Evolutionary conservation across 2,329 filamentous ascomycete genomes (phyloP).

Genomic region (Diaporthe aspalathi): DNA sequence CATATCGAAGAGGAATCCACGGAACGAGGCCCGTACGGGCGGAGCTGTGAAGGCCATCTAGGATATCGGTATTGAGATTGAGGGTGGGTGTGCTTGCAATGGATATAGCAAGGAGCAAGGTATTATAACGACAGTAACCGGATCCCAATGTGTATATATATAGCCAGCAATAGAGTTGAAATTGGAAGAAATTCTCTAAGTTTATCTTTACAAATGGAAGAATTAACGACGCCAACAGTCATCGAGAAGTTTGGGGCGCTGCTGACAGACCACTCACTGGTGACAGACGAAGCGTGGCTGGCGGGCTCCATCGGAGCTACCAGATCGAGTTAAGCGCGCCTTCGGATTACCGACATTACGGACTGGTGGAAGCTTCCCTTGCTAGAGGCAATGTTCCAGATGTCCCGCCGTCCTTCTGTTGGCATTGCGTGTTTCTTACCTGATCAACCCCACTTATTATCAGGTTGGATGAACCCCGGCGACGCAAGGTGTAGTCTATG

Average conservation of each 20-base stretch:
- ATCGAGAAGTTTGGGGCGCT: not conserved
- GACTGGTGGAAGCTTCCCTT: not conserved
- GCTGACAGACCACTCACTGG: too few relatives aligned
- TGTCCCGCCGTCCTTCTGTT: not conserved
- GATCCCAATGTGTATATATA: not conserved
- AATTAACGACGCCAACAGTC: not conserved
- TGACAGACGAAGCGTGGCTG: slow-evolving; percentile 18
- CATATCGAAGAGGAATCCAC: slow-evolving; percentile 78
- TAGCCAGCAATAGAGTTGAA: not conserved
- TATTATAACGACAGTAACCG: not conserved
- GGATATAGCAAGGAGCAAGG: not conserved
- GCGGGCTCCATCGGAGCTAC: slow-evolving; percentile 34
- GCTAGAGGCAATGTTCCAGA: not conserved
- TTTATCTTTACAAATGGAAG: slow-evolving; percentile 12
- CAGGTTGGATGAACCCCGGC: not conserved
- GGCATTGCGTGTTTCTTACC: not conserved
- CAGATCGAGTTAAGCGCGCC: slow-evolving; percentile 21
- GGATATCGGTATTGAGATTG: not conserved
- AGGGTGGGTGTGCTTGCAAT: not conserved
- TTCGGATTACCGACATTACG: not conserved
- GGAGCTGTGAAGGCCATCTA: slow-evolving; percentile 53
- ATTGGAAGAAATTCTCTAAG: not conserved
- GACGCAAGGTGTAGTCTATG: too few relatives aligned
- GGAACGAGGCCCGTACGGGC: slow-evolving; percentile 60
- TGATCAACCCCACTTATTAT: slow-evolving; percentile 2